Conservation (phyloP, 495 filamentous ascomycete genomes). For the Tuber melanosporum region DNA sequence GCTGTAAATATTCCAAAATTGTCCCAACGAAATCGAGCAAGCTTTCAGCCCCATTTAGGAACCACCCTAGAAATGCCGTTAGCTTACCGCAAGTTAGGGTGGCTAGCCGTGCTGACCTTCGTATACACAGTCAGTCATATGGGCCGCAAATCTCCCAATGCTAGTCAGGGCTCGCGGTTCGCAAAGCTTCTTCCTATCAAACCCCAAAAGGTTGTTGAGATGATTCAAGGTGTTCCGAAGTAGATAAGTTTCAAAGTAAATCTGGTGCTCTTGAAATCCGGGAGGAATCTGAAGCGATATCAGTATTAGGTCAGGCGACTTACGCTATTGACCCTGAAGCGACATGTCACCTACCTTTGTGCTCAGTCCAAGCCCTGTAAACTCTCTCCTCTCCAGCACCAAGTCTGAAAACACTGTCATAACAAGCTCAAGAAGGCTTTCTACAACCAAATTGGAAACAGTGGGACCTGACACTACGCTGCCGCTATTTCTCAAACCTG, state of each 20-base stretch:
- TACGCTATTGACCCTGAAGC: constrained; percentile 30
- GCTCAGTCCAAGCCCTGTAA: constrained; percentile 79
- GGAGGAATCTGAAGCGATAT: constrained; percentile 54
- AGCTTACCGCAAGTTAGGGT: not conserved
- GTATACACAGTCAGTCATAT: constrained; percentile 81
- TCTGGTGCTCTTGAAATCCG: constrained; percentile 86
- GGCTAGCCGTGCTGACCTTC: constrained; percentile 62
- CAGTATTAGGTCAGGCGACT: constrained; percentile 1
- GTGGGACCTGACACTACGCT: constrained; percentile 46
- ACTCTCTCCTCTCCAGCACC: constrained; percentile 75
- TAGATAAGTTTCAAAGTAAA: constrained; percentile 88
- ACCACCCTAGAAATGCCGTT: constrained; percentile 43
- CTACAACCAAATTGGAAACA: constrained; percentile 60
- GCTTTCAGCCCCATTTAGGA: constrained; percentile 72
- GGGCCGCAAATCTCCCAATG: constrained; percentile 66
- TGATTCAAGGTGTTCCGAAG: constrained; percentile 66
- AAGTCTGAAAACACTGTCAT: constrained; percentile 76
- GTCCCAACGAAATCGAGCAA: constrained; percentile 82
- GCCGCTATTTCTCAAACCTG: constrained; percentile 27
- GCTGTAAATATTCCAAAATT: constrained; percentile 79
- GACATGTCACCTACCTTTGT: constrained; percentile 49
- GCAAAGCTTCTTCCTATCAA: constrained; percentile 63
- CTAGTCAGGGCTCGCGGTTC: constrained; percentile 83
- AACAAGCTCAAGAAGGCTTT: constrained; percentile 66
- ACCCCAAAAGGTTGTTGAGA: constrained; percentile 60